Base-by-base conservation (phyloP, 2,329 filamentous ascomycete genomes). In the Trichoderma citrinoviride region DNA sequence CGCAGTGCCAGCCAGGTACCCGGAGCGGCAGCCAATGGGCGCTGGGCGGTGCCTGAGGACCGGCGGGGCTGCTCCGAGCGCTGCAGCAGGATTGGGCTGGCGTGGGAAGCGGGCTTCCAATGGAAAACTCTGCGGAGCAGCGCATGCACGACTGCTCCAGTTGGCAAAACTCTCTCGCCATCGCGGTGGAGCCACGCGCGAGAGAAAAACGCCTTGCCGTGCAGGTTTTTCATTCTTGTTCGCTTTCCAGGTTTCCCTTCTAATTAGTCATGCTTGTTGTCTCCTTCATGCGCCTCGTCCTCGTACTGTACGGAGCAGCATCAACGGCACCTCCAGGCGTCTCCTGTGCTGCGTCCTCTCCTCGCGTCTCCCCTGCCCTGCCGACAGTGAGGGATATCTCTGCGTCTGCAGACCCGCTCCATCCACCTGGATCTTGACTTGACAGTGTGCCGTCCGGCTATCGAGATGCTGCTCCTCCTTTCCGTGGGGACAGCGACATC, bases 1-100 rank as follows among this genome's bases (percentile, higher is more conserved):
- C 58, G 65, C 71, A 71, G 61, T 40, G 53, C 67, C 62, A 68
- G 67, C 70, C 72, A 73, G 73, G 73, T 69, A 72, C 72, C 66
- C 65, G 66, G 53, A 27, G n/a, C 10, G 8, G 40, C 58, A 62
- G 49, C 74, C 74, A 76, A 76, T 76, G 23, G 67, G 54, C 19
- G 55, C 10, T 60, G n/a, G 27, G 27, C 33, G 60, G 72, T 74
- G 64, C 72, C 72, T 74, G 71, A 65, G 65, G 58, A 52, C 64
- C 29, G 23, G 58, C 43, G 58, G 58, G 58, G 15, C 58, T 37
- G 33, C 19, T 54, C 37, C 33, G 37, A 41, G 23, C 27, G 43
- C 27, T 61, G 57, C 47, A 29, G 40, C 27, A 54, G 52, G 61
- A 46, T 40, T 47, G 56, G 56, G n/a, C 27, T 40, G 49, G 17